Evolutionary conservation across 139 green algal species (phyloP), one percentile per base, ranked within the genome.

Genomic region (Haematococcus sp.): DNA sequence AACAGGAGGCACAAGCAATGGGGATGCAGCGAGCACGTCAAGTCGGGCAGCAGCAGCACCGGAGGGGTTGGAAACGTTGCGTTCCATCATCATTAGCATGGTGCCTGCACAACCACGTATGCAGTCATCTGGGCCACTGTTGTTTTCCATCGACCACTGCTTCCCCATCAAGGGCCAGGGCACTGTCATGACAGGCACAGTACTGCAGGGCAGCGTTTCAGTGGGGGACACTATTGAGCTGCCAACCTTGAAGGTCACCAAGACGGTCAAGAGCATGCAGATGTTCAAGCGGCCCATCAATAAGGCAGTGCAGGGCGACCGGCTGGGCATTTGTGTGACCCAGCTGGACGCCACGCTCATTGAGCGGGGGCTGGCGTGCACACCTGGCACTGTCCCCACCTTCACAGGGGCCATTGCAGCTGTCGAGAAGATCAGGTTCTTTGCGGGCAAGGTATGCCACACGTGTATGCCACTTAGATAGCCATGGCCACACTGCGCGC

Each of bases 91-190:
- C 17, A 35, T 78, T 4, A 40, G n/a, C 32, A 79, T 83, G 80
- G 70, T 83, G 46, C 64, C 68, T 25, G 34, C 66, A 30, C 16
- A 63, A 19, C 77, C 76, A 19, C 56, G 63, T 0, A 9, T 28
- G 19, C 31, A 23, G 22, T 23, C 52, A 68, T 55, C 56, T 51
- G 77, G 79, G 19, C 72, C 87, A n/a, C 93, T 98, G 60, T 86
- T 98, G 23, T 95, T 97, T 63, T 84, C 90, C 15, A 82, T 97
- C 5, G 95, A 99, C 81, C 95, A 99, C 82, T 98, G 95, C 85
- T 98, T 99, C 71, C 73, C 85, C 0, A 90, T 98, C 71, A 93
- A 91, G 56, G 94, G 94, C 0, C 92, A 97, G 69, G 94, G 95
- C 20, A 98, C 92, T 0, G 89, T 98, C 40, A 70, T 99, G 54